Base-by-base conservation (phyloP, 2,329 filamentous ascomycete genomes). In the Ophiostoma sp. region DNA sequence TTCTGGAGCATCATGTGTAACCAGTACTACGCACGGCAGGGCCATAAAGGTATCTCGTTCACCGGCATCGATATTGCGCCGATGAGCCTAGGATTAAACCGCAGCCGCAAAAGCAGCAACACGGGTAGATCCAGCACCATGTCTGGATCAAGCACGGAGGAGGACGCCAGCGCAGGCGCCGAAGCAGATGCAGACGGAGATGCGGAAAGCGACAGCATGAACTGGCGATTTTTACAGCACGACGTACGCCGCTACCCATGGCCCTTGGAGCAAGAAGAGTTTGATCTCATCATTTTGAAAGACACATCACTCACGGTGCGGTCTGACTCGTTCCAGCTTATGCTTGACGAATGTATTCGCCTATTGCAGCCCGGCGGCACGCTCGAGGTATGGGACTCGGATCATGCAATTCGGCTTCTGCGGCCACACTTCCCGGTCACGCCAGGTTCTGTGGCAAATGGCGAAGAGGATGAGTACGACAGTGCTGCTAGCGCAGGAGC, bases 1-100 rank as follows among this genome's bases (percentile, higher is more conserved):
- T 91, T 96, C 76, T 97, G 93, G 93, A 93, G 91, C 73, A 89
- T 91, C 78, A 88, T 92, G 81, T 96, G 92, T 76, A 90, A 96
- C 77, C 87, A 91, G 47, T 90, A 91, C 78, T 92, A 93, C 75
- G 83, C 85, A 9, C 69, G 67, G 68, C 83, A 86, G 65, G 92
- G 92, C 14, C 84, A 90, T 75, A 79, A 83, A 4, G 83, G 87
- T 70, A 88, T 96, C 36, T 85, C 87, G 5, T 97, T 96, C 75
- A 91, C 89, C 0, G 93, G 93, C 1, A 78, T 97, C 55, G 93
- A 97, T 75, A 87, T 96, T 68, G 89, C 90, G 8, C 88, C 90
- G 4, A 74, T 80, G n/a, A 77, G 74, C 5, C 67, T 73, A 7
- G 69, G 68, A 42, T 14, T 65, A 42, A 47, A 18, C 65, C 44